Conservation (phyloP, 371 early-diverging fungal species). For the Phascolomyces articulosus region DNA sequence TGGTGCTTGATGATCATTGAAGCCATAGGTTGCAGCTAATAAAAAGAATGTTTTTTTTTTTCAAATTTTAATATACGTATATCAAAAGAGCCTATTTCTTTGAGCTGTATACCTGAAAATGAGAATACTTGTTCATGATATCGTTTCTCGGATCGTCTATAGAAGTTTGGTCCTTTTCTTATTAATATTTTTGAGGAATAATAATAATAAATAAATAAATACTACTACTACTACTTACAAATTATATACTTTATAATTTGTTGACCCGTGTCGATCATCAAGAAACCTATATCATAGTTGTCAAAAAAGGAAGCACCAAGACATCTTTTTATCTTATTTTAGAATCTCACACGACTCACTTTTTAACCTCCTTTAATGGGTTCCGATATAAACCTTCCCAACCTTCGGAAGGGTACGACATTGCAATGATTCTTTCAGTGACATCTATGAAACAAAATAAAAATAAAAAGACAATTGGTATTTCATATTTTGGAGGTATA, state of each 20-base stretch:
- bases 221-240: slow-evolving; percentile 42
- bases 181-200: too few relatives aligned
- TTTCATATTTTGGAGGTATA: not conserved
- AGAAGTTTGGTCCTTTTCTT: too few relatives aligned
- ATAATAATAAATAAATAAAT: not conserved
- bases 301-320: too few relatives aligned
- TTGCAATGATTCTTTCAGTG: slow-evolving; percentile 67
- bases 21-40: slow-evolving; percentile 60
- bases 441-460: slow-evolving; percentile 47
- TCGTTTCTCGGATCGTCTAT: slow-evolving; percentile 60
- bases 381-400: slow-evolving; percentile 74
- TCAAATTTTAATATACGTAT: too few relatives aligned
- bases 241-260: slow-evolving; percentile 73
- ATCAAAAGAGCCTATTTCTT: too few relatives aligned
- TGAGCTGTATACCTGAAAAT: slow-evolving; percentile 39
- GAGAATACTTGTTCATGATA: slow-evolving; percentile 47
- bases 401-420: slow-evolving; percentile 68
- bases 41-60: too few relatives aligned
- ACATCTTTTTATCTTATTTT: too few relatives aligned
- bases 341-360: slow-evolving; percentile 30
- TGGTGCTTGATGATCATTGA: slow-evolving; percentile 74
- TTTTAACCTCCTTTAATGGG: slow-evolving; percentile 57
- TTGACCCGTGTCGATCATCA: slow-evolving; percentile 49
- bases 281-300: slow-evolving; percentile 51
- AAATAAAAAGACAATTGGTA: not conserved